These are phyloP conservation scores for Diaporthe citriasiana DNA, from an alignment of 2,329 filamentous ascomycete genomes.

Conservation along the genomic window DNA sequence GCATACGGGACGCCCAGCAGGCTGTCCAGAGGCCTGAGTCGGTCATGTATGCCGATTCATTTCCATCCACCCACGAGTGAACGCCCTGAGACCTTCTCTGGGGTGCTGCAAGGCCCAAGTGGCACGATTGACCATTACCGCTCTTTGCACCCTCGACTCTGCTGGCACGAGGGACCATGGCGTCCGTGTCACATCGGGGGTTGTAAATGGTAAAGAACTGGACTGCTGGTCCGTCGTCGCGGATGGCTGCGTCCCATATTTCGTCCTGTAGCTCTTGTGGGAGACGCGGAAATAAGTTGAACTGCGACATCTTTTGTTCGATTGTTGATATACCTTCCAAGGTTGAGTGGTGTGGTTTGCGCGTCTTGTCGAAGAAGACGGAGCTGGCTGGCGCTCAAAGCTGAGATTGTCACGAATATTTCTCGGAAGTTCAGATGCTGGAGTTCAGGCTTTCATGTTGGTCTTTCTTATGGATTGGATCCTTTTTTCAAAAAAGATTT, in stretches of 20 bases:
- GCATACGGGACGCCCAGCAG: neutral
- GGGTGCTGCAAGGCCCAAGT: neutral
- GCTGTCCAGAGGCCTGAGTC: conserved; percentile 23
- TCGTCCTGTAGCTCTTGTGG: neutral
- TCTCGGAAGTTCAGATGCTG: neutral
- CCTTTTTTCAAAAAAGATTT: too few species aligned
- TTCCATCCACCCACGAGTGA: neutral
- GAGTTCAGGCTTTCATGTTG: too few species aligned
- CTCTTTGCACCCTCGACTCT: neutral
- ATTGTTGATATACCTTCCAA: neutral
- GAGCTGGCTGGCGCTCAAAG: neutral
- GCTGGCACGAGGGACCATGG: neutral
- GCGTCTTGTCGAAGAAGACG: too few species aligned
- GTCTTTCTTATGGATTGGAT: too few species aligned
- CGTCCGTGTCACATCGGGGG: neutral
- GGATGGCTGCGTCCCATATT: neutral
- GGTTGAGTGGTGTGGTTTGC: neutral
- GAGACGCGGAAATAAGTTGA: neutral
- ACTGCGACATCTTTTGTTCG: neutral
- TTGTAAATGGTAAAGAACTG: conserved; percentile 2
- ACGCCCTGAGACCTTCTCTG: neutral
- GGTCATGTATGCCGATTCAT: neutral
- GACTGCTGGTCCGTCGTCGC: neutral
- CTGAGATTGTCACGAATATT: neutral
- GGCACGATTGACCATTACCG: fast-evolving